These are phyloP conservation scores for Nothophaeocryptopus gaeumannii DNA, from an alignment of 2,329 filamentous ascomycete species.

Conservation along the genomic window DNA sequence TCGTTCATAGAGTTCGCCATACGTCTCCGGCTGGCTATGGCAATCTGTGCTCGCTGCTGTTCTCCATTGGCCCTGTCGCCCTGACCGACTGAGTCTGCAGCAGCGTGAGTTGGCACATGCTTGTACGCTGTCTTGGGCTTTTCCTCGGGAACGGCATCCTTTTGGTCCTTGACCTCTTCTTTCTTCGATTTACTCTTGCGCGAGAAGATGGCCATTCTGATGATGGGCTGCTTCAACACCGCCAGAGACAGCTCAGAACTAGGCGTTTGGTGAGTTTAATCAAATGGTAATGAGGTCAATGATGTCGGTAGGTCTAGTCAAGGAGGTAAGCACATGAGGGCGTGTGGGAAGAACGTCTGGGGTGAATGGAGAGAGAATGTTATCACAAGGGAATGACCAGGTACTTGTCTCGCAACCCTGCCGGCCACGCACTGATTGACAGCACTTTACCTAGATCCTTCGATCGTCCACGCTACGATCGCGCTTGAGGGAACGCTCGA, in stretches of 20 bases:
- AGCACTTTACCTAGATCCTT: background rate
- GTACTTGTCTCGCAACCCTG: no score
- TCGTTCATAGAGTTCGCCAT: slow-evolving; percentile 9
- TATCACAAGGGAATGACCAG: no score
- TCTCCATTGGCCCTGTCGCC: slow-evolving; percentile 48
- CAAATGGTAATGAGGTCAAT: no score
- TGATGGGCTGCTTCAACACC: no score
- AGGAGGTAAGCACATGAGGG: no score
- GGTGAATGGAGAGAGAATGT: no score
- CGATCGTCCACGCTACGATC: slow-evolving; percentile 9
- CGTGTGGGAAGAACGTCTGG: no score
- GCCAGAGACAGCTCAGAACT: no score
- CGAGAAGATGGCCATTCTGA: slow-evolving; percentile 56
- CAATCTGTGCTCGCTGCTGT: slow-evolving; percentile 4
- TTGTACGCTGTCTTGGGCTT: slow-evolving; percentile 47
- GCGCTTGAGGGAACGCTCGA: background rate
- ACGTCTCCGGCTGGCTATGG: slow-evolving; percentile 1
- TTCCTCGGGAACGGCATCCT: slow-evolving; percentile 54
- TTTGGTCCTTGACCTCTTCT: slow-evolving; percentile 46
- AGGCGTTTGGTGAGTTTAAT: no score
- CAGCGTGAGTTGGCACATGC: slow-evolving; percentile 62
- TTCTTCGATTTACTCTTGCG: slow-evolving; percentile 42
- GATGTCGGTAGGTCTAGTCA: no score
- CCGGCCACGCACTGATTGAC: no score
- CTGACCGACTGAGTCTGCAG: slow-evolving; percentile 53